These are phyloP conservation scores for Acacia concinna DNA, from an alignment of 331 rosid genomes.

Conservation along the genomic window DNA sequence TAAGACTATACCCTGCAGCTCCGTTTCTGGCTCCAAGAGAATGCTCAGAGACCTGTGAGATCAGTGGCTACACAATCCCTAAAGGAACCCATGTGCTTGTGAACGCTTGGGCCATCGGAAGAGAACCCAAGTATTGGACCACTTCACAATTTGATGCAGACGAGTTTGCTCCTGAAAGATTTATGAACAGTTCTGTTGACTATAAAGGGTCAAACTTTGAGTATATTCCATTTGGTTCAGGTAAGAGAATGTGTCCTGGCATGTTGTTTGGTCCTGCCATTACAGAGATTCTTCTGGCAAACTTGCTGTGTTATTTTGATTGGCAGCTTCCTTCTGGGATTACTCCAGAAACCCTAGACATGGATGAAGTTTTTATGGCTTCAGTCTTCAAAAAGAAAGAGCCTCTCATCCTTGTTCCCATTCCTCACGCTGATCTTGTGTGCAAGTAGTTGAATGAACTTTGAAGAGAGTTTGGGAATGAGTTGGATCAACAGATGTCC, in stretches of 20 bases:
- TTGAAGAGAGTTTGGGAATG: no score
- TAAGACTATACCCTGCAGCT: conserved; percentile 23
- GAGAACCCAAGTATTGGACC: conserved; percentile 36
- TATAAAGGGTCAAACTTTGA: conserved; percentile 34
- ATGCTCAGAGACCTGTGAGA: conserved; percentile 5
- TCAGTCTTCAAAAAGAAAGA: neutral
- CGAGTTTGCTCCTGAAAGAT: conserved; percentile 34
- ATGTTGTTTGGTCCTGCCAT: conserved; percentile 13
- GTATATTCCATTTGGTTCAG: neutral
- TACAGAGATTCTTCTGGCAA: conserved; percentile 33
- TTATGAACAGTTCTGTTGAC: conserved; percentile 23
- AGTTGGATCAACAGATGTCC: no score
- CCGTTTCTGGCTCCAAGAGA: conserved; percentile 32
- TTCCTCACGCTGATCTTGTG: neutral
- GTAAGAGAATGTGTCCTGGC: neutral
- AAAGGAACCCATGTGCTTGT: conserved; percentile 15
- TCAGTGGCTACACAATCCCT: neutral
- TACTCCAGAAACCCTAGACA: conserved; percentile 25
- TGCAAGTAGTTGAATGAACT: no score
- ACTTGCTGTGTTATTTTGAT: conserved; percentile 31
- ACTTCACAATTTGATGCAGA: neutral
- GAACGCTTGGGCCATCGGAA: conserved; percentile 18
- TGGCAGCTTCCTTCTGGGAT: conserved; percentile 35
- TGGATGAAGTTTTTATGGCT: conserved; percentile 7
- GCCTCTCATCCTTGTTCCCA: neutral